These are phyloP conservation scores for Fusarium beomiforme DNA, from an alignment of 2,329 filamentous ascomycete genomes.

Conservation along the genomic window DNA sequence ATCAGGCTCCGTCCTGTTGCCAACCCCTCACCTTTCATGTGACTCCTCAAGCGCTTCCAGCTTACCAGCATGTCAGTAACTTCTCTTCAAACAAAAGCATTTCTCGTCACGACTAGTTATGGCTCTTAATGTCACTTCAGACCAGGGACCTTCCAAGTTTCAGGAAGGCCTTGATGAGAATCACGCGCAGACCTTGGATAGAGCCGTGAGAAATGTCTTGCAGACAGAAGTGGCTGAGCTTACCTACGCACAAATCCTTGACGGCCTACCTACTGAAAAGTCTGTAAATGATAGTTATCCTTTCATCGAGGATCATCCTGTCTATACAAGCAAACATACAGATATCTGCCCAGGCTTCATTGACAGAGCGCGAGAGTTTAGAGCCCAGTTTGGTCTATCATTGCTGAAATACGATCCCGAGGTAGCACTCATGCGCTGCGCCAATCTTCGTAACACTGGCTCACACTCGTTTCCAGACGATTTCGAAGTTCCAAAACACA, in stretches of 20 bases:
- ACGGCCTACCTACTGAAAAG: slow-evolving; percentile 6
- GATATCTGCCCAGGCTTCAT: slow-evolving; percentile 7
- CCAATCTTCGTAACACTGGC: neutral
- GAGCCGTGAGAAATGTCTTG: neutral
- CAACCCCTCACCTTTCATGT: neutral
- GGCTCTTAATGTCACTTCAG: neutral
- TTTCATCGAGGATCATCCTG: neutral
- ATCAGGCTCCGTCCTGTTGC: neutral
- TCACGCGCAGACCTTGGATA: neutral
- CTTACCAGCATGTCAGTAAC: too few species aligned
- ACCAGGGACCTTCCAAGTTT: neutral
- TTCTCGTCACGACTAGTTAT: neutral
- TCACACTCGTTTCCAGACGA: neutral
- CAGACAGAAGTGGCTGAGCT: slow-evolving; percentile 3
- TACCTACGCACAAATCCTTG: slow-evolving; percentile 14
- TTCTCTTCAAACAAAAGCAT: too few species aligned
- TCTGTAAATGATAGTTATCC: neutral
- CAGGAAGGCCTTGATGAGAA: neutral
- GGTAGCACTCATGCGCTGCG: neutral
- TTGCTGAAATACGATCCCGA: neutral
- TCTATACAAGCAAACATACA: neutral
- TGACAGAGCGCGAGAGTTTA: slow-evolving; percentile 2
- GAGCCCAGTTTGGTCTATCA: neutral
- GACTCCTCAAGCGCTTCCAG: neutral
- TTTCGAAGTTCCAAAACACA: neutral